Percentiles rank a stretch among this genome's conserved stretches.
Conservation (phyloP, 2,329 filamentous ascomycete genomes). For the Aspergillus cejpii region DNA sequence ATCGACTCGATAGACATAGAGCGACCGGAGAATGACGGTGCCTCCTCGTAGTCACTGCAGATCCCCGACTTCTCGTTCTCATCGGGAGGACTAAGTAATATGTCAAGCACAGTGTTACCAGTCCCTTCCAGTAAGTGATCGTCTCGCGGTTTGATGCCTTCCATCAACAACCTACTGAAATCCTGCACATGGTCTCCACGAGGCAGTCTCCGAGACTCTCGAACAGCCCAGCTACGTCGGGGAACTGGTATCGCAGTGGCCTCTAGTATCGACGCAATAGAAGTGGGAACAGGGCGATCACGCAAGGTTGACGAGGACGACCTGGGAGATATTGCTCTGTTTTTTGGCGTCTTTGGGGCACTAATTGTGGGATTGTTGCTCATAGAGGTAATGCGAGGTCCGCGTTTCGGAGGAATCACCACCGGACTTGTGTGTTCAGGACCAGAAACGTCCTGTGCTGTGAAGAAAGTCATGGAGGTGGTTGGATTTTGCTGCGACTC, state of each 20-base stretch:
- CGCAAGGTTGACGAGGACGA: slow-evolving; percentile 24
- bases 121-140: slow-evolving; percentile 40
- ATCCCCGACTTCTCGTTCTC: slow-evolving; percentile 36
- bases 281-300: slow-evolving; percentile 46
- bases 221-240: slow-evolving; percentile 35
- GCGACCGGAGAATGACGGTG: slow-evolving; percentile 38
- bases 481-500: not conserved
- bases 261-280: slow-evolving; percentile 53
- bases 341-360: slow-evolving; percentile 18
- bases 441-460: slow-evolving; percentile 11
- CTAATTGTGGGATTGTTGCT: slow-evolving; percentile 12
- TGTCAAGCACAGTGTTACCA: slow-evolving; percentile 46
- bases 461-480: slow-evolving; percentile 7
- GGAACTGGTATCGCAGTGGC: slow-evolving; percentile 55
- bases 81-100: slow-evolving; percentile 51
- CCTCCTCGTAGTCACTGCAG: slow-evolving; percentile 41
- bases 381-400: slow-evolving; percentile 18
- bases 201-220: slow-evolving; percentile 35
- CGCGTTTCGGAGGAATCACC: slow-evolving; percentile 32
- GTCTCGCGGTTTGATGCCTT: slow-evolving; percentile 45
- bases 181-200: slow-evolving; percentile 40
- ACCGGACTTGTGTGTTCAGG: slow-evolving; percentile 29
- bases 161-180: slow-evolving; percentile 53
- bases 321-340: slow-evolving; percentile 17
- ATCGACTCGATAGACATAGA: slow-evolving; percentile 55